Evolutionary conservation across 352 stramenopile species (phyloP).

Genomic region (Phytophthora foliorum): DNA sequence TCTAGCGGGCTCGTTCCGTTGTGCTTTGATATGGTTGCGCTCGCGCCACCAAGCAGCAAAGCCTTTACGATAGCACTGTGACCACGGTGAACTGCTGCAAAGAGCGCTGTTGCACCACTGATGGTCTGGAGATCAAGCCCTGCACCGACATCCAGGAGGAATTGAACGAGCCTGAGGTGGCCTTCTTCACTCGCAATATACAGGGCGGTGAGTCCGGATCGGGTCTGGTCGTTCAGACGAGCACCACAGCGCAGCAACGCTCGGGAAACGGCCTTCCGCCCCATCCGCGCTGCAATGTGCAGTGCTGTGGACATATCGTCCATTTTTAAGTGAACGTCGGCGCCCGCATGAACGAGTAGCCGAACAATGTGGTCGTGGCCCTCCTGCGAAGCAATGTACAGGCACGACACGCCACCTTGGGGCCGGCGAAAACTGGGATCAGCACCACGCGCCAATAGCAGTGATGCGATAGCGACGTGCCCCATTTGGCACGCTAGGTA

Average conservation of each 20-base stretch:
- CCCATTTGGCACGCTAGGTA: constrained; percentile 91
- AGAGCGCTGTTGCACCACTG: constrained; percentile 78
- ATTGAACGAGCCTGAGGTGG: constrained; percentile 68
- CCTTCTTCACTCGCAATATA: constrained; percentile 91
- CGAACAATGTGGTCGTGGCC: constrained; percentile 74
- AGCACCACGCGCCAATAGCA: constrained; percentile 66
- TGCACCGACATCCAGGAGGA: constrained; percentile 52
- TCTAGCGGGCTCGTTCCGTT: constrained; percentile 84
- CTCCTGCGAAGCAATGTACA: constrained; percentile 87
- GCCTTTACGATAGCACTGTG: constrained; percentile 62
- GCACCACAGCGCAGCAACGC: constrained; percentile 65
- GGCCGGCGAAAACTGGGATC: constrained; percentile 75
- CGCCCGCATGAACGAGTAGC: constrained; percentile 53
- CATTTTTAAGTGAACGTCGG: constrained; percentile 77
- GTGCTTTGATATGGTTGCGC: constrained; percentile 64
- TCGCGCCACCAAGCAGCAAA: constrained; percentile 67
- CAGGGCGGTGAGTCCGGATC: constrained; percentile 79
- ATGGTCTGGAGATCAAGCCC: constrained; percentile 55
- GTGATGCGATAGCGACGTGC: constrained; percentile 64
- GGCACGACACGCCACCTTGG: constrained; percentile 69
- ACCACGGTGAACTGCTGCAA: constrained; percentile 82
- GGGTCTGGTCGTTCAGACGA: constrained; percentile 74
- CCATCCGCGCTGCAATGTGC: constrained; percentile 86
- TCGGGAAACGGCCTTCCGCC: constrained; percentile 60
- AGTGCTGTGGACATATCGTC: constrained; percentile 82